Conservation (phyloP, 768 basidiomycete species). For the Mrakia hoshinonis region DNA sequence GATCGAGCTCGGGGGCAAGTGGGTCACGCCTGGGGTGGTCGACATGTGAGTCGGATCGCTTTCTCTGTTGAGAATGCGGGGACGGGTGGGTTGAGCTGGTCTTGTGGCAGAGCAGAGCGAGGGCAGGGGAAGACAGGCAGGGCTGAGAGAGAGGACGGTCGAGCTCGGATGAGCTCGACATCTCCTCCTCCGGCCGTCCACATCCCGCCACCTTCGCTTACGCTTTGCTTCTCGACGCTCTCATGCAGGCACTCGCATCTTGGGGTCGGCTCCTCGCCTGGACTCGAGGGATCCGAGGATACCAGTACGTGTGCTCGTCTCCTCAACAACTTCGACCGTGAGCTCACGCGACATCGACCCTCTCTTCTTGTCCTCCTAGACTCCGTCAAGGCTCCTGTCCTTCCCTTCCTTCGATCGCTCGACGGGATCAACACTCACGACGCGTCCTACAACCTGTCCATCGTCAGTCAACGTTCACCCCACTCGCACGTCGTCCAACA, state of each 20-base stretch:
- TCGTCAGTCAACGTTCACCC: too few relatives aligned
- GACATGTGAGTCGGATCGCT: slow-evolving; percentile 15
- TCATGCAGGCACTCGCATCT: slow-evolving; percentile 26
- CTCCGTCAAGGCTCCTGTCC: background rate
- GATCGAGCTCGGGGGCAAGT: slow-evolving; percentile 56
- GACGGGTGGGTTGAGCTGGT: background rate
- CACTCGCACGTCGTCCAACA: too few relatives aligned
- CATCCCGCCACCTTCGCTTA: too few relatives aligned
- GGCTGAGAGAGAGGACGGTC: too few relatives aligned
- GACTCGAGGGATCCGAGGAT: background rate
- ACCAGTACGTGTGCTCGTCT: background rate
- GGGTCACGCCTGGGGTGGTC: slow-evolving; percentile 60
- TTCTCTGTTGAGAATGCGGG: background rate
- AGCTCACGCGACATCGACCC: too few relatives aligned
- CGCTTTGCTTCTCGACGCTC: too few relatives aligned
- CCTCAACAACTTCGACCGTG: background rate
- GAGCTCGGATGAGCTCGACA: too few relatives aligned
- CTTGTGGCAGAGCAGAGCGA: background rate
- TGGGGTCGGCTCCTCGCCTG: slow-evolving; percentile 11
- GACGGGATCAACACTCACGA: slow-evolving; percentile 28
- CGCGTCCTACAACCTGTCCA: slow-evolving; percentile 51
- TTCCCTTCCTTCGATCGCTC: slow-evolving; percentile 32
- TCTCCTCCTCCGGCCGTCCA: too few relatives aligned
- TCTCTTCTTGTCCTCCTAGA: background rate
- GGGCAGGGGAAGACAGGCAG: background rate